Evolutionary conservation across 148 eudicot species (phyloP).

Genomic region (Cornus florida): DNA sequence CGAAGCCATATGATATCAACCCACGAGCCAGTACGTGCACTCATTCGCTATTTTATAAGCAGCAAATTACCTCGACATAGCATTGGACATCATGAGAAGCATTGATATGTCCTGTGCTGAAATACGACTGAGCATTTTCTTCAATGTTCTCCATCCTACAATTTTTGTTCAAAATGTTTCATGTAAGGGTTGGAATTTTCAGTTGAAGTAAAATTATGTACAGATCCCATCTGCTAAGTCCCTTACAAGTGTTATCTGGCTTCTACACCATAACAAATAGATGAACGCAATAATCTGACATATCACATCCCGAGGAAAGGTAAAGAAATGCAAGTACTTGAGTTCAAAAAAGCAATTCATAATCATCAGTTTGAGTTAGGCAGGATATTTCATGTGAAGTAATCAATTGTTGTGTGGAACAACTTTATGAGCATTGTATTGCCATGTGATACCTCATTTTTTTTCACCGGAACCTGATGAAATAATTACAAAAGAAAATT

Average conservation of each 20-base stretch:
- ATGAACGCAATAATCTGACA: neutral
- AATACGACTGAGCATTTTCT: constrained; percentile 76
- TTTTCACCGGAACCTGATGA: neutral
- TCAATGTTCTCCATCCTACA: constrained; percentile 79
- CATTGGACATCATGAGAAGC: constrained; percentile 53
- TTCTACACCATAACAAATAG: neutral
- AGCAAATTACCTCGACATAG: constrained; percentile 42
- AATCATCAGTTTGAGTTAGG: too few relatives aligned
- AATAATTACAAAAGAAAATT: constrained; percentile 2
- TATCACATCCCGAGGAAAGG: neutral
- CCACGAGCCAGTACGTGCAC: neutral
- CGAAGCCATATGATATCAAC: neutral
- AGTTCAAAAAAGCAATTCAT: neutral
- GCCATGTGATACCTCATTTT: neutral
- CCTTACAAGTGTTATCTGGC: neutral
- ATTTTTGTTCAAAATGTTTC: neutral
- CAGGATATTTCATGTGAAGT: too few relatives aligned
- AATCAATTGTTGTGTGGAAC: too few relatives aligned
- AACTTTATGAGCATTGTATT: neutral
- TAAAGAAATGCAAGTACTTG: neutral
- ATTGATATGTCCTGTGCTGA: constrained; percentile 56
- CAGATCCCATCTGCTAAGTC: neutral
- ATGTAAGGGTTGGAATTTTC: neutral
- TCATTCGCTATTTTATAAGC: neutral
- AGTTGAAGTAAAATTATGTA: neutral